These are phyloP conservation scores for Omphalotus olearius DNA, from an alignment of 1,284 basidiomycete species.

Conservation along the genomic window DNA sequence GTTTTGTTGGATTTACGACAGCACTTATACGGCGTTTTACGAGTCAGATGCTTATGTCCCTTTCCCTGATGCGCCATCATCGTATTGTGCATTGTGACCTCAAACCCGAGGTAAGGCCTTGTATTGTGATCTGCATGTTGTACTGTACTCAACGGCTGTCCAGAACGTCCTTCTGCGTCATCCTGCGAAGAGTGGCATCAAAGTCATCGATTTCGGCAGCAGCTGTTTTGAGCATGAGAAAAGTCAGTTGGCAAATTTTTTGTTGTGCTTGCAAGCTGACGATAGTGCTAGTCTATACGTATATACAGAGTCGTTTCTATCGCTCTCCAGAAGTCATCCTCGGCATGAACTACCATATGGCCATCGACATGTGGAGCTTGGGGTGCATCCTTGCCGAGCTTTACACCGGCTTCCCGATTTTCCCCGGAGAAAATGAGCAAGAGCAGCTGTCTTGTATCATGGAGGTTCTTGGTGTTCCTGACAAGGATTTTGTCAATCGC, in stretches of 20 bases:
- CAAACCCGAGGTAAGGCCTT: slow-evolving; percentile 83
- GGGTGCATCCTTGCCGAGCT: slow-evolving; percentile 98
- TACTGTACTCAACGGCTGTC: slow-evolving; percentile 11
- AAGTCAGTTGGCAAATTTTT: slow-evolving; percentile 50
- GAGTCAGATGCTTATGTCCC: slow-evolving; percentile 88
- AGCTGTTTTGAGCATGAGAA: slow-evolving; percentile 99
- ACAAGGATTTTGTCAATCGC: slow-evolving; percentile 91
- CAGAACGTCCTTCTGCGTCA: slow-evolving; percentile 95
- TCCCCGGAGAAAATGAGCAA: slow-evolving; percentile 99
- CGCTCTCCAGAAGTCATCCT: slow-evolving; percentile 94
- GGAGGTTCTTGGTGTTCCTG: slow-evolving; percentile 96
- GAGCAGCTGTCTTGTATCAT: slow-evolving; percentile 99
- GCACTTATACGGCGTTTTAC: slow-evolving; percentile 94
- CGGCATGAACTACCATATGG: slow-evolving; percentile 94
- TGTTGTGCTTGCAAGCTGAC: slow-evolving; percentile 15
- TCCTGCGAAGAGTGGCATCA: slow-evolving; percentile 94
- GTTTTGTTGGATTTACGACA: slow-evolving; percentile 96
- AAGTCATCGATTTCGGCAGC: slow-evolving; percentile 99
- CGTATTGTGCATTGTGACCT: slow-evolving; percentile 99
- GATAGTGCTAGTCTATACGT: slow-evolving; percentile 78
- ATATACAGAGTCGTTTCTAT: slow-evolving; percentile 96
- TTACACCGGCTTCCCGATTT: slow-evolving; percentile 98
- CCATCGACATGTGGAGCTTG: slow-evolving; percentile 97
- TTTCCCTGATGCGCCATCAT: slow-evolving; percentile 93
- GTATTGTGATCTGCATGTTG: not conserved